Evolutionary conservation across 768 basidiomycete species (phyloP), one percentile per base, ranked within the genome.

Genomic region (Lenzites betulinus): DNA sequence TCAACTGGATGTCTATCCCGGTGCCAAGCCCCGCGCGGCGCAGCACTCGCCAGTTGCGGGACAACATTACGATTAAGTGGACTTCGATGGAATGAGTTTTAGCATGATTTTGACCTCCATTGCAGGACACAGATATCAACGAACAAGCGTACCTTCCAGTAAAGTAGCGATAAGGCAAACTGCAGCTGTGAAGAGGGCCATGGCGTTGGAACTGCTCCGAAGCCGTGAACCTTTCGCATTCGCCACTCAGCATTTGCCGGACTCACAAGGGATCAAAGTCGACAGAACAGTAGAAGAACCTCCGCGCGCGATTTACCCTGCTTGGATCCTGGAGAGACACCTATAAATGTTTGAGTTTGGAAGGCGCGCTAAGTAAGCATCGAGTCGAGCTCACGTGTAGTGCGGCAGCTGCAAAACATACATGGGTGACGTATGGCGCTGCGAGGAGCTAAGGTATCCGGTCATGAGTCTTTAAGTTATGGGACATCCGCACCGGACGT

Each of bases 231-330:
- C 16, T 18, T 15, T n/a, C 8, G 7, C 51, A 35, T 23, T 20
- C 15, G n/a, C 44, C 26, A 54, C 3, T 18, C 15, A 16, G 16
- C 15, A 7, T 15, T 6, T 3, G 30, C 25, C 7, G 22, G 25
- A 54, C 70, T 58, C 26, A 72, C 72, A 68, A 64, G 11, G 63
- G 46, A 16, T 58, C 30, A 50, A 58, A 65, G 25, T 71, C 44
- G 3, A 73, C 33, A 7, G 71, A 70, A 43, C 72, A 73, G 55
- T 73, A 72, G 54, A 73, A 73, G 52, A 63, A 70, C 4, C 65
- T 46, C 12, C 61, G 62, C 9, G 44, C 51, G 18, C 72, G 66
- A 43, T 53, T 65, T 4, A 72, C 69, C 48, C 48, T 33, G 28
- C 66, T 62, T 9, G 68, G 61, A 51, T 70, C 57, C n/a, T 65